Conservation (phyloP, 2,329 filamentous ascomycete species). For the Exophiala oligosperma region DNA sequence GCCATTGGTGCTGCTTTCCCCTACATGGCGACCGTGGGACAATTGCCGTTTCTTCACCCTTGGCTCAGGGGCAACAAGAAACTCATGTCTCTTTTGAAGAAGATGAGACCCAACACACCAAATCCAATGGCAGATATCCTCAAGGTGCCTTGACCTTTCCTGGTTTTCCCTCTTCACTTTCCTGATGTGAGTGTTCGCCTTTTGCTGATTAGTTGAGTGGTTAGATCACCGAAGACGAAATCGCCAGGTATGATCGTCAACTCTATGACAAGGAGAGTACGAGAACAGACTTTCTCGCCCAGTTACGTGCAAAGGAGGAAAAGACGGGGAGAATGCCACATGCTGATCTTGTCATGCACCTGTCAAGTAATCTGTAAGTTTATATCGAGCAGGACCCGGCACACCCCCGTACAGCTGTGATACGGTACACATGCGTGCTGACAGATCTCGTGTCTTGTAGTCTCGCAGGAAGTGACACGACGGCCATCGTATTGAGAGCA, state of each 20-base stretch:
- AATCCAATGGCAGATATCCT: not conserved
- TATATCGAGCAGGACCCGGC: no score
- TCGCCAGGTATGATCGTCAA: slow-evolving; percentile 3
- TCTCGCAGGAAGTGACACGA: slow-evolving; percentile 30
- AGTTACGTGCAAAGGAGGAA: slow-evolving; percentile 11
- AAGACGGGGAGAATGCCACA: not conserved
- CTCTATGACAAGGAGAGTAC: not conserved
- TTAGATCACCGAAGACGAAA: slow-evolving; percentile 5
- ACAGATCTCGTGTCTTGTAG: slow-evolving; percentile 11
- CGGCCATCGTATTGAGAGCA: slow-evolving; percentile 16
- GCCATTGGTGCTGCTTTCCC: not conserved
- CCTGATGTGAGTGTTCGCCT: no score
- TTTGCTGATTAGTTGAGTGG: not conserved
- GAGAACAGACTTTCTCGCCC: slow-evolving; percentile 12
- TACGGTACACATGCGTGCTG: no score
- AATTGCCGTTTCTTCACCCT: slow-evolving; percentile 36
- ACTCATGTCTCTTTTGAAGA: not conserved
- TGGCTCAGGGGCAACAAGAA: not conserved
- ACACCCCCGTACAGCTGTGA: no score
- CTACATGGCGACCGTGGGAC: slow-evolving; percentile 21
- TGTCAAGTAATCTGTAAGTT: slow-evolving; percentile 14
- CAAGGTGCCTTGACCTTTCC: not conserved
- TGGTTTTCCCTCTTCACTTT: no score
- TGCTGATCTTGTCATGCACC: slow-evolving; percentile 12
- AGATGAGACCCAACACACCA: not conserved